phyloP scores from a whole-genome alignment of 1,284 basidiomycete genomes.

The Cutaneotrichosporon cavernicola region DNA sequence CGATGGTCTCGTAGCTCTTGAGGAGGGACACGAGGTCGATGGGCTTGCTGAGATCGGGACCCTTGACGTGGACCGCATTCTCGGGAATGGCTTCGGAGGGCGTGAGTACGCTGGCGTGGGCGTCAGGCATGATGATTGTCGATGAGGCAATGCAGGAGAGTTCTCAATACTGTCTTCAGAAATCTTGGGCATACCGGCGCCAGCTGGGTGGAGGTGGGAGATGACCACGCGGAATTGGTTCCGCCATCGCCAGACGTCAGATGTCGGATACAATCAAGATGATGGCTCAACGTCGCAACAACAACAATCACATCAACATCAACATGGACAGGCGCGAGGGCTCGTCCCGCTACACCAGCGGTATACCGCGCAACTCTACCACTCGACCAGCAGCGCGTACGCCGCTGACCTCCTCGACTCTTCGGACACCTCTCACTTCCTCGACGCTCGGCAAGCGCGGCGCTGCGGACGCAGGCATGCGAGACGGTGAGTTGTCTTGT shows the following conservation, averaged over 20 bases:
- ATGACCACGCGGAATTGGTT: slow-evolving; percentile 13
- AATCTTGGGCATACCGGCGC: slow-evolving; percentile 9
- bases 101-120: slow-evolving; percentile 67
- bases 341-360: slow-evolving; percentile 13
- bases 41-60: slow-evolving; percentile 78
- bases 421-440: slow-evolving; percentile 9
- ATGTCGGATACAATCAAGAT: no score
- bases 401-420: not conserved
- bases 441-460: slow-evolving; percentile 26
- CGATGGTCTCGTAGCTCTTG: slow-evolving; percentile 79
- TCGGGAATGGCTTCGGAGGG: slow-evolving; percentile 75
- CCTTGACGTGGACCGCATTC: slow-evolving; percentile 71
- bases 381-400: not conserved
- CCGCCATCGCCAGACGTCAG: slow-evolving; percentile 7
- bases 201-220: slow-evolving; percentile 6
- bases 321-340: slow-evolving; percentile 7
- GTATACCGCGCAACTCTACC: not conserved
- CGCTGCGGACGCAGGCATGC: slow-evolving; percentile 32
- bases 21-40: slow-evolving; percentile 72
- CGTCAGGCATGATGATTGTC: slow-evolving; percentile 30
- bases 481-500: slow-evolving; percentile 16
- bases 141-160: not conserved
- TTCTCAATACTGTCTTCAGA: not conserved
- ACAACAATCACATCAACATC: slow-evolving; percentile 5
- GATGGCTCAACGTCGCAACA: not conserved